phyloP scores from a whole-genome alignment of 1,284 basidiomycete genomes.

The Cryptococcus sp. region DNA sequence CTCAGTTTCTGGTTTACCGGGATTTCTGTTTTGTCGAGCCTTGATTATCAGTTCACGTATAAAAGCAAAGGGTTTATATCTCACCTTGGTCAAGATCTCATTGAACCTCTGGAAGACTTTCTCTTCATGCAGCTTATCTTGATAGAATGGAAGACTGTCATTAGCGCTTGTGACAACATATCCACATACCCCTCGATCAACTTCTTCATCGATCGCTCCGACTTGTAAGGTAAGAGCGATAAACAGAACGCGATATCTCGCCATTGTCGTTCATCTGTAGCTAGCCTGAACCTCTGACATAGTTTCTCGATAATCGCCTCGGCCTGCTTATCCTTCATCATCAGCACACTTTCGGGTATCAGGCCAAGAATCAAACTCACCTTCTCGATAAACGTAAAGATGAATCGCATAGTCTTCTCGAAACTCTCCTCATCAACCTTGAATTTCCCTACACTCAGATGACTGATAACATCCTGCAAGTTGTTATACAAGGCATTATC shows the following conservation, averaged over 20 bases:
- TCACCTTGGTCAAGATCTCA: slow-evolving; percentile 77
- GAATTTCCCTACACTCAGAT: slow-evolving; percentile 87
- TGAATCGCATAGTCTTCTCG: slow-evolving; percentile 88
- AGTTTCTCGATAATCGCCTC: slow-evolving; percentile 92
- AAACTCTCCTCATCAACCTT: slow-evolving; percentile 90
- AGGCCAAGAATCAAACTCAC: slow-evolving; percentile 47
- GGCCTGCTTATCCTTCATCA: slow-evolving; percentile 75
- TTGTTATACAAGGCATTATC: slow-evolving; percentile 99
- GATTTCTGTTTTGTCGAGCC: slow-evolving; percentile 79
- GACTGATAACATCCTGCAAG: slow-evolving; percentile 92
- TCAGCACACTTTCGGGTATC: not conserved
- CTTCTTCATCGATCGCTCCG: slow-evolving; percentile 92
- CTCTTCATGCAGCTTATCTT: slow-evolving; percentile 90
- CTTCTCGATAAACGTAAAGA: slow-evolving; percentile 97
- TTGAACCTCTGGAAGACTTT: slow-evolving; percentile 77
- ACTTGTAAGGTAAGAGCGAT: slow-evolving; percentile 92
- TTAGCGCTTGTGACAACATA: not conserved
- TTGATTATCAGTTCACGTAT: slow-evolving; percentile 28
- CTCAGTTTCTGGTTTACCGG: slow-evolving; percentile 82
- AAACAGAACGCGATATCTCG: slow-evolving; percentile 95
- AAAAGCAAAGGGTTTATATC: slow-evolving; percentile 7
- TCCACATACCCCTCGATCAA: slow-evolving; percentile 70
- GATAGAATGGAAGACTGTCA: slow-evolving; percentile 68
- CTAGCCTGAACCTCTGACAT: slow-evolving; percentile 86
- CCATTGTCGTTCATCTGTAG: slow-evolving; percentile 90